phyloP scores from a whole-genome alignment of 495 filamentous ascomycete genomes.

The Chaetomium tenue region DNA sequence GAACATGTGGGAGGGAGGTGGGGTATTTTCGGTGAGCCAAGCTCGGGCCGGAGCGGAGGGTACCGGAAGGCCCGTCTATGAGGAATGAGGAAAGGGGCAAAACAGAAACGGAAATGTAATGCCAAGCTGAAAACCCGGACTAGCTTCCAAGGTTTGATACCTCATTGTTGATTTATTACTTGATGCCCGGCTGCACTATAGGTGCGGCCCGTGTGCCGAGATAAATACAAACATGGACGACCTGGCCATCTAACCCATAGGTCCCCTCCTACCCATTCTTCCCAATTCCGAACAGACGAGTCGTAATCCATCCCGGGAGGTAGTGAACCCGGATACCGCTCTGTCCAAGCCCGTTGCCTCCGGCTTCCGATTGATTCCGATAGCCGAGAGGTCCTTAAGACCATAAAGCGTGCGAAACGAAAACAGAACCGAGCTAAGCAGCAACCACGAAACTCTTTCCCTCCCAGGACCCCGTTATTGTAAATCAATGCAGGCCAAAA shows the following conservation, averaged over 20 bases:
- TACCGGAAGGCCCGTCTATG: not conserved
- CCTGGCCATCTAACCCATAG: conserved; percentile 17
- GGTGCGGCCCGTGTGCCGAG: conserved; percentile 2
- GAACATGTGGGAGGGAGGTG: conserved; percentile 12
- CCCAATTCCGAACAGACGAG: conserved; percentile 15
- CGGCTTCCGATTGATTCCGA: not conserved
- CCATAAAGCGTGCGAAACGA: conserved; percentile 11
- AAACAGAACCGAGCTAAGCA: conserved; percentile 8
- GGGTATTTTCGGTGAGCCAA: not conserved
- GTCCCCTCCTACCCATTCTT: conserved; percentile 14
- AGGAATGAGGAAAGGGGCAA: no score
- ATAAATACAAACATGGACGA: conserved; percentile 21
- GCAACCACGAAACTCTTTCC: not conserved
- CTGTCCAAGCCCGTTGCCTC: conserved; percentile 15
- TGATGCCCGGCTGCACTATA: conserved; percentile 5
- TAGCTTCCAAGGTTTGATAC: not conserved
- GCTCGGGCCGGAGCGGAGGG: conserved; percentile 2
- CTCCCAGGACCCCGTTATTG: not conserved
- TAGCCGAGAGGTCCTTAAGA: not conserved
- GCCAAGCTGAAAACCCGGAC: no score
- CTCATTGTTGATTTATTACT: conserved; percentile 13
- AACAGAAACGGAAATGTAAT: no score
- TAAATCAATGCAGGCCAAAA: conserved; percentile 12
- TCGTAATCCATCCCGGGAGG: conserved; percentile 8
- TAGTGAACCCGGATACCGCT: conserved; percentile 6